Conservation (phyloP, 257 asterid species). For the Echites panduratus region DNA sequence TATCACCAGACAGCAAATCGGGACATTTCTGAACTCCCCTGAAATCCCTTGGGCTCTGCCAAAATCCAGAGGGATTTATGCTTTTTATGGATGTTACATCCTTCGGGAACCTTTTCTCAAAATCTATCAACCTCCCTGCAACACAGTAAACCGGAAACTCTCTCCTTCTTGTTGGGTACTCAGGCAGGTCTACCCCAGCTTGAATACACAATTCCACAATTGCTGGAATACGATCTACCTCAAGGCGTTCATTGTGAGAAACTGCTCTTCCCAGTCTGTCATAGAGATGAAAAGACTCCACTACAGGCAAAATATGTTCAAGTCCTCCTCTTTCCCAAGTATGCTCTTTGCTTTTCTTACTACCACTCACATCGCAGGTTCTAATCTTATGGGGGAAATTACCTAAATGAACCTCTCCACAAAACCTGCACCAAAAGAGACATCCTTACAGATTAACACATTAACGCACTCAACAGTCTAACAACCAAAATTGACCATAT, state of each 20-base stretch:
- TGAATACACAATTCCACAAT: conserved; percentile 68
- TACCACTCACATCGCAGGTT: conserved; percentile 51
- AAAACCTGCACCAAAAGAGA: conserved; percentile 33
- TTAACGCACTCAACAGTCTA: not conserved
- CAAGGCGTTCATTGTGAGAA: conserved; percentile 58
- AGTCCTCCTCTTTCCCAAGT: conserved; percentile 54
- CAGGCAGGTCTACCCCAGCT: conserved; percentile 62
- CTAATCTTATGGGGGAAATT: conserved; percentile 56
- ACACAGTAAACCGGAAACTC: conserved; percentile 52
- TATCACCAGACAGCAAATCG: conserved; percentile 27
- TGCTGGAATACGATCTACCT: conserved; percentile 69
- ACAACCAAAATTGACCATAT: not conserved
- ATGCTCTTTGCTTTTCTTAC: conserved; percentile 48
- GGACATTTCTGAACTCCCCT: conserved; percentile 14
- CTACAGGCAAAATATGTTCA: conserved; percentile 46
- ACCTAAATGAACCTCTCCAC: conserved; percentile 71
- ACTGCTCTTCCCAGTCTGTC: conserved; percentile 71
- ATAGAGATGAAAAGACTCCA: conserved; percentile 64
- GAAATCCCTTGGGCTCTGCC: conserved; percentile 29
- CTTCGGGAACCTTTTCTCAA: conserved; percentile 66
- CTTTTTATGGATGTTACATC: conserved; percentile 24
- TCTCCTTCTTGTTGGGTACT: conserved; percentile 58
- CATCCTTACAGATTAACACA: not conserved
- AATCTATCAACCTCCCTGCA: conserved; percentile 61
- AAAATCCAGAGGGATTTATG: conserved; percentile 35